These are phyloP conservation scores for Geotrichum histeridarum DNA, from an alignment of 1,139 yeast genomes.

Conservation along the genomic window DNA sequence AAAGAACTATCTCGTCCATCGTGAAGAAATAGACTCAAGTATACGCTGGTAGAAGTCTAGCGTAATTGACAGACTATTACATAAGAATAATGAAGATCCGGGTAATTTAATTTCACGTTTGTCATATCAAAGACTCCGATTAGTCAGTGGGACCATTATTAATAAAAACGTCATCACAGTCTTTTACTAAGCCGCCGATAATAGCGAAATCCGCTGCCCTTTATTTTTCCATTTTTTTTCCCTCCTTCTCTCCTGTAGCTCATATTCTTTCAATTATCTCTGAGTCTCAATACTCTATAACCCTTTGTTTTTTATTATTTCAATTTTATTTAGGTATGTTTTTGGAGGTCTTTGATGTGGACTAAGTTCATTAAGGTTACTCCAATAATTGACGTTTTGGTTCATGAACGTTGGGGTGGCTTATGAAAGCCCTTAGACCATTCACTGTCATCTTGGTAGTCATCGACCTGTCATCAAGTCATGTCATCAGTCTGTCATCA, in stretches of 20 bases:
- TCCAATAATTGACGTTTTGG: not conserved
- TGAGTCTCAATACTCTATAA: not conserved
- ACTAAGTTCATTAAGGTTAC: not conserved
- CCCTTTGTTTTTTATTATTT: not conserved
- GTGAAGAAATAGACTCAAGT: no score
- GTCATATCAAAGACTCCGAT: not conserved
- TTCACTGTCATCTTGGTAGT: not conserved
- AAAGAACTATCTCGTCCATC: no score
- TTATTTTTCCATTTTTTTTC: not conserved
- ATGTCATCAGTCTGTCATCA: constrained; percentile 5
- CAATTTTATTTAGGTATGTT: not conserved
- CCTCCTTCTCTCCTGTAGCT: not conserved
- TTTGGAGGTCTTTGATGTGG: not conserved
- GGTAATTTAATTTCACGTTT: no score
- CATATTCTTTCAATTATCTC: no score
- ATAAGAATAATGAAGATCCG: no score
- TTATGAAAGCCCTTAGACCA: constrained; percentile 4
- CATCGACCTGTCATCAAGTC: constrained; percentile 3
- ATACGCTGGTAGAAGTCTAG: no score
- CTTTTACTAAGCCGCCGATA: not conserved
- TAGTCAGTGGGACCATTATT: not conserved
- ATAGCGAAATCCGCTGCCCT: no score
- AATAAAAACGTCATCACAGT: not conserved
- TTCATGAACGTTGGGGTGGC: constrained; percentile 1
- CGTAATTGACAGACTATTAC: no score